Evolutionary conservation across 371 early-diverging fungal genomes (phyloP), one percentile per base, ranked within the genome.

Genomic region (Syncephalastrum racemosum): DNA sequence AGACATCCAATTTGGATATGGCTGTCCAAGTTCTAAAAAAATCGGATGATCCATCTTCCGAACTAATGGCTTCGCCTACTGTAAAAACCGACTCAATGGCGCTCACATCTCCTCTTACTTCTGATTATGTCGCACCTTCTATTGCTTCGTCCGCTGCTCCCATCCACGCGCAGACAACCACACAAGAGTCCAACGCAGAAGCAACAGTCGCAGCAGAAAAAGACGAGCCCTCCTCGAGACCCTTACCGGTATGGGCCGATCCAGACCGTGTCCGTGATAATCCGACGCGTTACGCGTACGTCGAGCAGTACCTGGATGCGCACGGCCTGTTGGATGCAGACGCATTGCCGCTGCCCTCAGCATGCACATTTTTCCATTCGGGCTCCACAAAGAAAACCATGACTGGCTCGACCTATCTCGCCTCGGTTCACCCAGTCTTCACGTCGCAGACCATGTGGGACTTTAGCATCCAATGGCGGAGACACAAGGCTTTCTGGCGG

Each of bases 381-480:
- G 82, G 81, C 18, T 27, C 31, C 20, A 25, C 31, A 24, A 19
- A 20, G 15, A 50, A 50, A 4, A 16, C n/a, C 45, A 58, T 48
- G 12, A 42, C 56, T 23, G 36, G 50, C 5, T 62, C 63, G 47
- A 63, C 71, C 14, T 84, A 84, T 43, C 68, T 77, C 19, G 64
- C 75, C 3, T 63, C 75, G 6, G 77, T 84, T 15, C 71, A 73
- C 25, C 67, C 68, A 0, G 31, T 84, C 25, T 84, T 82, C 59
- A 53, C 67, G 10, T 80, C 80, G 39, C 69, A 69, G 31, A 79
- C 82, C 0, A 82, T 81, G 2, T 78, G 79, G 68, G 67, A 79
- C 15, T 84, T 84, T 56, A 67, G 75, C 3, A 61, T 80, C 3
- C 71, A 79, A 2, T 84, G 84, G 84, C 77, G 82, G 19, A 56